phyloP scores from a whole-genome alignment of 2,329 filamentous ascomycete species.

The Penicillium sp. region DNA sequence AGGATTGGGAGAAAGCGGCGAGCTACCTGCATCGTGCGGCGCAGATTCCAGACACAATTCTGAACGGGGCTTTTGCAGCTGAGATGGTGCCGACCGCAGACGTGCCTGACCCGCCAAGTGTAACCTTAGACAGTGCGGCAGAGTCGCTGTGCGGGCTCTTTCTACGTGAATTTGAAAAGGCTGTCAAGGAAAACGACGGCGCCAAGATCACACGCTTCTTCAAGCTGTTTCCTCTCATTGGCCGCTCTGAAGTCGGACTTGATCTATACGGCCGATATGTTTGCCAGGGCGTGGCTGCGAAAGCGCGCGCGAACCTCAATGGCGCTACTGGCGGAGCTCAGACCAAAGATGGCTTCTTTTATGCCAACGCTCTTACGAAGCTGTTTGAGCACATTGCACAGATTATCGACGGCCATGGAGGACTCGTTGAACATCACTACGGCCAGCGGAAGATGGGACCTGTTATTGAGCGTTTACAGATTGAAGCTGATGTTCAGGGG shows the following conservation, averaged over 20 bases:
- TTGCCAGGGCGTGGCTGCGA: slow-evolving; percentile 86
- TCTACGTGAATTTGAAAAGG: slow-evolving; percentile 91
- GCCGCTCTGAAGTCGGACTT: slow-evolving; percentile 80
- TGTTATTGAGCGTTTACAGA: slow-evolving; percentile 88
- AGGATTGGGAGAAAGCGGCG: slow-evolving; percentile 97
- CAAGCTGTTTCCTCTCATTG: slow-evolving; percentile 95
- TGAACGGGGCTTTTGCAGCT: slow-evolving; percentile 82
- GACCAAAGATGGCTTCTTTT: slow-evolving; percentile 80
- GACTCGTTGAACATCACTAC: slow-evolving; percentile 91
- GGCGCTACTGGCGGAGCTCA: slow-evolving; percentile 62
- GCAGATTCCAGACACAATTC: slow-evolving; percentile 76
- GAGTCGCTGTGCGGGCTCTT: slow-evolving; percentile 91
- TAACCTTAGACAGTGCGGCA: slow-evolving; percentile 82
- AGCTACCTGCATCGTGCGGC: slow-evolving; percentile 82
- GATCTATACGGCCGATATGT: slow-evolving; percentile 97
- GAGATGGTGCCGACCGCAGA: slow-evolving; percentile 94
- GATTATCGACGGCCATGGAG: slow-evolving; percentile 89
- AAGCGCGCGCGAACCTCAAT: slow-evolving; percentile 78
- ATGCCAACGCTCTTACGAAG: slow-evolving; percentile 84
- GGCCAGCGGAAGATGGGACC: slow-evolving; percentile 89
- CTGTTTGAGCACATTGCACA: slow-evolving; percentile 97
- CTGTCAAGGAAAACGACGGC: slow-evolving; percentile 82
- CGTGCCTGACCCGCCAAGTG: slow-evolving; percentile 85
- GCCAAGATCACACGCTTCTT: slow-evolving; percentile 93
- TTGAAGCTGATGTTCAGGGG: slow-evolving; percentile 93